Base-by-base conservation (phyloP, 345 rosid species). In the Ceriops zippeliana region DNA sequence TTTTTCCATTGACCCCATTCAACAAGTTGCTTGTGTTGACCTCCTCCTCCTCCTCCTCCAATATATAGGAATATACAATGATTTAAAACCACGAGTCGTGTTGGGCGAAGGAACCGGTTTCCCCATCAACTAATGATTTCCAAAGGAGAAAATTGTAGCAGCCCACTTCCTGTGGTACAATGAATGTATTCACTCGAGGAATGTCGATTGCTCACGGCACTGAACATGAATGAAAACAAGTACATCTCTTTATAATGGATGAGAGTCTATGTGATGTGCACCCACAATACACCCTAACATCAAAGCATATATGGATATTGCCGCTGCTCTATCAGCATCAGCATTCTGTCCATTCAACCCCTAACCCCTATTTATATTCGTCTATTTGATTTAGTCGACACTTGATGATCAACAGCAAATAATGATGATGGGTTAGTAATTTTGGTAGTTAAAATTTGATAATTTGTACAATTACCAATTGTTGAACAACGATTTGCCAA, bases 151-250 rank as follows among this genome's bases (percentile, higher is more conserved):
- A 56, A 56, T 17, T 5, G 59, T 20, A 10, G 52, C 35, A 49
- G 27, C 38, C 58, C 9, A n/a, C 20, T 65, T 65, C 58, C 31
- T 52, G 59, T 52, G 67, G 27, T 16, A 6, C 10, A 49, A 64
- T 64, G 53, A 37, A 46, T 46, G 56, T 34, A 38, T 8, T 21
- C 31, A 6, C 53, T 11, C 22, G 26, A 20, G 65, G 49, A 69
- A 49, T 31, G 31, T 5, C 13, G 22, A 21, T 60, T 51, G 9
- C 8, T 49, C 72, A 69, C 72, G 72, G 65, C 72, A 30, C 49
- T 60, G 5, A 1, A 32, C 27, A 42, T 6, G 4, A 5, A 6
- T 7, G 52, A 4, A 28, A 42, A 42, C 49, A 42, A 42, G 49
- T 11, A 11, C 49, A 42, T 13, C 49, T 13, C 49, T 42, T 13